Conservation (phyloP, 352 stramenopile genomes). For the Pythium apleroticum region DNA sequence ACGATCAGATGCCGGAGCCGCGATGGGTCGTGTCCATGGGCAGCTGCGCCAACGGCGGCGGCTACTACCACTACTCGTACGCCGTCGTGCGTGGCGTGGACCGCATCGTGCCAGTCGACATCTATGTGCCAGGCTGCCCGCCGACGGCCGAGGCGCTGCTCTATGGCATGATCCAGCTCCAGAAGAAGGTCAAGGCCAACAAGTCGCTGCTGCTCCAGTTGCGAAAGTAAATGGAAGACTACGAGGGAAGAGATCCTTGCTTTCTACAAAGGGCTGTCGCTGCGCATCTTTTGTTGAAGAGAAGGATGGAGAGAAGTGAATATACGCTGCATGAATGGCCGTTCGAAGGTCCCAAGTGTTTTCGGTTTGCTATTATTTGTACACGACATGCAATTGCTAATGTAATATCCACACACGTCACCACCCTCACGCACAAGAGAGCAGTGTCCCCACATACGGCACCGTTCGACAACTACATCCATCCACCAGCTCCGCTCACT, state of each 20-base stretch:
- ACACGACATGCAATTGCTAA: conserved; percentile 16
- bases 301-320: background rate
- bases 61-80: conserved; percentile 97
- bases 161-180: conserved; percentile 98
- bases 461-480: background rate
- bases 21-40: conserved; percentile 99
- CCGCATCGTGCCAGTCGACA: conserved; percentile 98
- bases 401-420: conserved; percentile 9
- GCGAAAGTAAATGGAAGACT: conserved; percentile 89
- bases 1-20: conserved; percentile 99
- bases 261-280: background rate
- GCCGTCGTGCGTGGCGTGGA: conserved; percentile 96
- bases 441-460: background rate
- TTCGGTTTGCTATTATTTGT: conserved; percentile 3
- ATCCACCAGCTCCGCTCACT: background rate
- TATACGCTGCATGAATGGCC: conserved; percentile 6
- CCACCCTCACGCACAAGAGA: background rate
- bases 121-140: conserved; percentile 99
- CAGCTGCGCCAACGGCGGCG: conserved; percentile 96
- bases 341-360: conserved; percentile 1
- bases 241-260: background rate
- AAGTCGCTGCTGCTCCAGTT: conserved; percentile 95
- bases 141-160: conserved; percentile 97
- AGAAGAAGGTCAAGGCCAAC: conserved; percentile 99
- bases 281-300: background rate